These are phyloP conservation scores for Penicillium oxalicum DNA, from an alignment of 2,329 filamentous ascomycete species.

Conservation along the genomic window DNA sequence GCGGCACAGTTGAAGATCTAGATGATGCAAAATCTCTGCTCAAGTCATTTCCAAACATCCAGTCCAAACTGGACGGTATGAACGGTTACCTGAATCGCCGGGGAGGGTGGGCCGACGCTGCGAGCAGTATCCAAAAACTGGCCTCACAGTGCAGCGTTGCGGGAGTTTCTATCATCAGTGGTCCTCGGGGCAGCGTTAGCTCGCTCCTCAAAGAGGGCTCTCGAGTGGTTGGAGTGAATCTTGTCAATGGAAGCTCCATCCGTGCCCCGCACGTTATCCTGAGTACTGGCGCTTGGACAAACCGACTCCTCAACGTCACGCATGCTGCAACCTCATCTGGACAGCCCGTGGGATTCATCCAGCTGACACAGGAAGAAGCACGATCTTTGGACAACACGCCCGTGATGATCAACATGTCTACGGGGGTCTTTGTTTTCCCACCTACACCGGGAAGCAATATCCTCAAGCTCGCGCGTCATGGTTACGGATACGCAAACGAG, in stretches of 20 bases:
- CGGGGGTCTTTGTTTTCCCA: conserved; percentile 47
- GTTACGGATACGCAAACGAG: conserved; percentile 52
- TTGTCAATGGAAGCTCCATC: conserved; percentile 44
- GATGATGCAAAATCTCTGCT: conserved; percentile 29
- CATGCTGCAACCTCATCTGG: conserved; percentile 71
- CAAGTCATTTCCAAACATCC: conserved; percentile 22
- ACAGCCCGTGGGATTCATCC: conserved; percentile 69
- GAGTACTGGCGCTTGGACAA: conserved; percentile 79
- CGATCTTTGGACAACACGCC: conserved; percentile 56
- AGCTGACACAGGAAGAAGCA: conserved; percentile 64
- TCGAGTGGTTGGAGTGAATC: conserved; percentile 52
- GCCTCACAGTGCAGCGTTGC: conserved; percentile 22
- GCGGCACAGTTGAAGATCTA: conserved; percentile 36
- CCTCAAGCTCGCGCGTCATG: conserved; percentile 62
- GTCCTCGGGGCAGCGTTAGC: conserved; percentile 23
- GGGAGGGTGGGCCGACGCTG: conserved; percentile 77
- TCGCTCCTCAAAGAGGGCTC: conserved; percentile 24
- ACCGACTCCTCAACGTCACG: conserved; percentile 64
- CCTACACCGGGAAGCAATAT: conserved; percentile 41
- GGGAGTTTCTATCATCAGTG: conserved; percentile 43
- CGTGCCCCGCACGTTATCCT: conserved; percentile 67
- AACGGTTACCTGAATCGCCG: conserved; percentile 54
- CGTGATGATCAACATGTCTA: conserved; percentile 45
- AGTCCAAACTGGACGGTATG: conserved; percentile 61
- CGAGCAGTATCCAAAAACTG: conserved; percentile 42